A percentile compares a stretch with the other conserved stretches of the same genome.
phyloP scores from a whole-genome alignment of 1,284 basidiomycete genomes.

The Omphalotus olearius region DNA sequence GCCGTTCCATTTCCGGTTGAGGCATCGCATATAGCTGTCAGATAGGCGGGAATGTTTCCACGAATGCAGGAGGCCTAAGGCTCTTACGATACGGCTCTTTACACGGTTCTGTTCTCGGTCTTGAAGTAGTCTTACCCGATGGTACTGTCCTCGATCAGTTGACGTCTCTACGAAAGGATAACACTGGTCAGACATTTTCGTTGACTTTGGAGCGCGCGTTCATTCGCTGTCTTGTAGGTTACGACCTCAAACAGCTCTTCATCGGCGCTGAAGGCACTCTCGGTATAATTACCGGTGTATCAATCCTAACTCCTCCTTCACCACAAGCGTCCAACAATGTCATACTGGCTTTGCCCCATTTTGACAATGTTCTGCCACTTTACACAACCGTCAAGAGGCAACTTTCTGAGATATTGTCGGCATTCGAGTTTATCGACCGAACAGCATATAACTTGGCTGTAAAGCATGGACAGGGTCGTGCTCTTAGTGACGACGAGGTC shows the following conservation, averaged over 20 bases:
- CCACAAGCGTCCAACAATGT: constrained; percentile 82
- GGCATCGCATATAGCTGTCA: constrained; percentile 65
- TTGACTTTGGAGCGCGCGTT: background rate
- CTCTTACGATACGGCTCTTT: constrained; percentile 93
- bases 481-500: constrained; percentile 63
- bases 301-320: constrained; percentile 90
- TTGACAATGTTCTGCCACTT: constrained; percentile 70
- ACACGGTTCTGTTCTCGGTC: constrained; percentile 93
- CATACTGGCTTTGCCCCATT: constrained; percentile 71
- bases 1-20: background rate
- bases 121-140: constrained; percentile 95
- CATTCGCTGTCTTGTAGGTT: constrained; percentile 51
- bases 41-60: constrained; percentile 96
- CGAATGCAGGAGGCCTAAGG: constrained; percentile 95
- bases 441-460: constrained; percentile 84
- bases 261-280: constrained; percentile 97
- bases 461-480: constrained; percentile 68
- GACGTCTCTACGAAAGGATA: constrained; percentile 90
- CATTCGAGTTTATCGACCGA: constrained; percentile 96
- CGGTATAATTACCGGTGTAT: constrained; percentile 93
- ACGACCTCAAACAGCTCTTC: constrained; percentile 98
- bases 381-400: constrained; percentile 68
- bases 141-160: constrained; percentile 91
- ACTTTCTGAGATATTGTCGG: constrained; percentile 94
- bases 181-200: constrained; percentile 70